Base-by-base conservation (phyloP, 73 alveolate species). In the Tetrahymena borealis region DNA sequence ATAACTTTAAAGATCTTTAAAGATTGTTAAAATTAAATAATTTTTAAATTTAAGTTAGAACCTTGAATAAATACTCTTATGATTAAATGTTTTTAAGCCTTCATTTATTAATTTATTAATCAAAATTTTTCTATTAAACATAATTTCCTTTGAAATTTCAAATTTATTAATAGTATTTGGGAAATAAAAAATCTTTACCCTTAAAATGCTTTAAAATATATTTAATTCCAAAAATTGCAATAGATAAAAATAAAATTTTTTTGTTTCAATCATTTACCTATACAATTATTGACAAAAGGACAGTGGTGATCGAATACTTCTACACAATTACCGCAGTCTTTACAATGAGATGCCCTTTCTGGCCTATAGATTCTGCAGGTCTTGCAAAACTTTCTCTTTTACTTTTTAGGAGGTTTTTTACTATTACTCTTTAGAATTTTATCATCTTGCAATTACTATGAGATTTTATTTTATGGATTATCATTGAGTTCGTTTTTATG, bases 291-390 rank as follows among this genome's bases (percentile, higher is more conserved):
- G 28, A 99, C 96, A 94, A 96, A 98, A 40, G 98, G 98, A 93
- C 99, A 98, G 91, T 99, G 99, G 96, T 99, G 99, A 79, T 99
- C 99, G 92, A 98, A 98, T 32, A 94, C 99, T 39, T 93, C 94
- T 12, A 99, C 99, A 93, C 99, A 99, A 95, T 99, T 98, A 40
- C 99, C 99, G 94, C 99, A 99, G 28, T 79, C 92, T 40, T 97
- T 96, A 90, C 99, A 99, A 94, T 99, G 99, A 18, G 99, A 97
- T 35, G 99, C 96, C 39, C 97, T 95, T 24, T 98, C 98, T 3
- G 99, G 99, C 78, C 99, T 94, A 60, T 95, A 78, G 4, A 99
- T 98, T 39, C 98, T 39, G 95, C 99, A 99, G 20, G 99, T 99
- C 28, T 78, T 40, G 92, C 99, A 99, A 78, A 97, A 92, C 96